A percentile compares a stretch with the other conserved stretches of the same genome.
Evolutionary conservation across 192 early-diverging fungal species (phyloP).

Genomic region (Linnemannia schmuckeri): DNA sequence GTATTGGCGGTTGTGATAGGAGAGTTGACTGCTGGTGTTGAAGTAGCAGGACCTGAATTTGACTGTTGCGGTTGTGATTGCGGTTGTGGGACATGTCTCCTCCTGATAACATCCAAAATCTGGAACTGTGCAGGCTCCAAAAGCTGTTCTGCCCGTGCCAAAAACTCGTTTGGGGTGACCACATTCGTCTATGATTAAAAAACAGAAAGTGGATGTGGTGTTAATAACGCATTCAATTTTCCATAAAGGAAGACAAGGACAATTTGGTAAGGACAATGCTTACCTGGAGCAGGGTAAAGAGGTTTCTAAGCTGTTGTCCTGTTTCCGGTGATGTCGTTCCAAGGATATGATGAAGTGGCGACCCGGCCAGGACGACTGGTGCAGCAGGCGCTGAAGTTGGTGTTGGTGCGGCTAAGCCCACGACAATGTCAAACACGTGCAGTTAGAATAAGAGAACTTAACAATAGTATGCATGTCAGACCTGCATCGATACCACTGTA

Average conservation of each 20-base stretch:
- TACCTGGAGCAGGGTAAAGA: slow-evolving; percentile 45
- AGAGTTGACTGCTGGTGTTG: neutral
- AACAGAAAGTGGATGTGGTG: neutral
- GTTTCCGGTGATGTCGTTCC: slow-evolving; percentile 13
- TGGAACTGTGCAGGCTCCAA: slow-evolving; percentile 61
- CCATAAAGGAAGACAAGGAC: neutral
- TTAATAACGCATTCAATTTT: neutral
- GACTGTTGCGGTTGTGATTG: neutral
- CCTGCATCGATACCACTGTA: neutral
- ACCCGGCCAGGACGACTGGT: slow-evolving; percentile 42
- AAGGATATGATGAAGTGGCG: slow-evolving; percentile 44
- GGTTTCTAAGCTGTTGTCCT: slow-evolving; percentile 28
- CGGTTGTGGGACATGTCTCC: slow-evolving; percentile 28
- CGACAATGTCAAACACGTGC: neutral
- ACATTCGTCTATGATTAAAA: slow-evolving; percentile 42
- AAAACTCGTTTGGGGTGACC: slow-evolving; percentile 60
- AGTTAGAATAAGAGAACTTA: neutral
- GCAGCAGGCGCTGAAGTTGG: neutral
- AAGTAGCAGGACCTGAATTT: neutral
- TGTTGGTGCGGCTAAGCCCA: neutral
- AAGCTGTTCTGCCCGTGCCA: slow-evolving; percentile 50
- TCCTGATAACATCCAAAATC: slow-evolving; percentile 60
- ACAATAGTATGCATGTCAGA: neutral
- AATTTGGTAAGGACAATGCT: neutral
- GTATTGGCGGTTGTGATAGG: neutral